Evolutionary conservation across 2,329 filamentous ascomycete genomes (phyloP), one percentile per base, ranked within the genome.

Genomic region (Sporothrix euskadiensis): DNA sequence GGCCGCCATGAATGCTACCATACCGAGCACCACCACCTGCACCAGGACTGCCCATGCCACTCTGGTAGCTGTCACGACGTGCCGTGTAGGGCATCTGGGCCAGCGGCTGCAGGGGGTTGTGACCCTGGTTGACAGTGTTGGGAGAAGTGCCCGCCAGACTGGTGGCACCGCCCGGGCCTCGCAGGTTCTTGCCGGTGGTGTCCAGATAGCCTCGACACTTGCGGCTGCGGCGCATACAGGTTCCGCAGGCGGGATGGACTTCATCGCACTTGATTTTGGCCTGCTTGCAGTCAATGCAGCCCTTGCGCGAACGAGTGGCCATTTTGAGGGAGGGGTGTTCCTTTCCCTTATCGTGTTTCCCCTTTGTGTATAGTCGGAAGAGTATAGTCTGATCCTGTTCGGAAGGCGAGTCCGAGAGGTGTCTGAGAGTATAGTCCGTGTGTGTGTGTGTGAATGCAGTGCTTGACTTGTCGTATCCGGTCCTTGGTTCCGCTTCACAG

Each of bases 201-300:
- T 73, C 68, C 1, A 61, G 54, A 54, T 76, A 76, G 49, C 75
- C 75, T 32, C 75, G 72, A 54, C 75, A 76, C 56, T 68, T 73
- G 2, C 75, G 74, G 52, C 57, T 73, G 44, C 75, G 75, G 4
- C 75, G 75, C 30, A 71, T 61, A 39, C 75, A 76, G 19, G 75
- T 76, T 3, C 75, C 75, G 35, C 75, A 76, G 26, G 69, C 69
- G 7, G 75, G 75, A 30, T 74, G 75, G 26, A 74, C 75, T 68
- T 76, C 75, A 63, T 76, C 75, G 57, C 75, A 76, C 69, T 76
- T 76, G 74, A 76, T 68, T 71, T 75, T 76, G 72, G 75, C 75
- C 71, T 76, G 73, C 71, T 76, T 76, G 72, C 75, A 76, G 65
- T 76, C 75, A 57, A 76, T 75, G 72, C 75, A 76, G 61, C 75